Percentiles rank a stretch among this genome's conserved stretches.
phyloP scores from a whole-genome alignment of 169 alveolate species.

The Ichthyophthirius multifiliis region DNA sequence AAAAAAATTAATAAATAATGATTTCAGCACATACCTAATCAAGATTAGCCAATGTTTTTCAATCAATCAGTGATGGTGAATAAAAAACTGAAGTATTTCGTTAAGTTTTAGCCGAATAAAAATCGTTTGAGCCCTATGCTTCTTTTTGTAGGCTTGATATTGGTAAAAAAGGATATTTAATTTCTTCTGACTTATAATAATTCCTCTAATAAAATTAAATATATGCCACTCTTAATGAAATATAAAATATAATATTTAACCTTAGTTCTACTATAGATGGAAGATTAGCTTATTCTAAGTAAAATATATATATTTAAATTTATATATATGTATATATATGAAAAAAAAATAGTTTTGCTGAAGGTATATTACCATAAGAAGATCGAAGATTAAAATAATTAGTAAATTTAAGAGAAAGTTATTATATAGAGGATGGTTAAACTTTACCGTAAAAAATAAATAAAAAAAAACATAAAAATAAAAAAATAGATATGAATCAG shows the following conservation, averaged over 20 bases:
- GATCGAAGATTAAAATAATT: slow-evolving; percentile 29
- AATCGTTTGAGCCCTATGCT: slow-evolving; percentile 50
- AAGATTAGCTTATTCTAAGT: slow-evolving; percentile 41
- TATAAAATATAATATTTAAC: slow-evolving; percentile 29
- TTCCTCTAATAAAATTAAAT: slow-evolving; percentile 53
- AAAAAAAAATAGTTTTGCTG: slow-evolving; percentile 23
- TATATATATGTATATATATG: neutral
- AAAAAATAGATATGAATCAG: no score
- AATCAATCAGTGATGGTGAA: slow-evolving; percentile 32
- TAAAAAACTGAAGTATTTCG: slow-evolving; percentile 34
- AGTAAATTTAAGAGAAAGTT: slow-evolving; percentile 37
- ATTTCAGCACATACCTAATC: slow-evolving; percentile 13
- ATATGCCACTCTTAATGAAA: slow-evolving; percentile 30
- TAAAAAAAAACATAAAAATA: no score
- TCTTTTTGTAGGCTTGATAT: slow-evolving; percentile 61
- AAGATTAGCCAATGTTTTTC: slow-evolving; percentile 18
- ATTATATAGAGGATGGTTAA: slow-evolving; percentile 21
- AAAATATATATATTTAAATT: no score
- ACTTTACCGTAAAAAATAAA: no score
- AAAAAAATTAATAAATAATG: no score
- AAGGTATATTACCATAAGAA: slow-evolving; percentile 23
- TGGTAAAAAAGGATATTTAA: slow-evolving; percentile 32
- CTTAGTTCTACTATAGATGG: slow-evolving; percentile 54
- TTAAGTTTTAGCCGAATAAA: slow-evolving; percentile 45
- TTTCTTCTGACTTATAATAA: slow-evolving; percentile 22